A percentile compares a stretch with the other conserved stretches of the same genome.
Conservation (phyloP, 2,329 filamentous ascomycete genomes). For the Aplosporella prunicola region DNA sequence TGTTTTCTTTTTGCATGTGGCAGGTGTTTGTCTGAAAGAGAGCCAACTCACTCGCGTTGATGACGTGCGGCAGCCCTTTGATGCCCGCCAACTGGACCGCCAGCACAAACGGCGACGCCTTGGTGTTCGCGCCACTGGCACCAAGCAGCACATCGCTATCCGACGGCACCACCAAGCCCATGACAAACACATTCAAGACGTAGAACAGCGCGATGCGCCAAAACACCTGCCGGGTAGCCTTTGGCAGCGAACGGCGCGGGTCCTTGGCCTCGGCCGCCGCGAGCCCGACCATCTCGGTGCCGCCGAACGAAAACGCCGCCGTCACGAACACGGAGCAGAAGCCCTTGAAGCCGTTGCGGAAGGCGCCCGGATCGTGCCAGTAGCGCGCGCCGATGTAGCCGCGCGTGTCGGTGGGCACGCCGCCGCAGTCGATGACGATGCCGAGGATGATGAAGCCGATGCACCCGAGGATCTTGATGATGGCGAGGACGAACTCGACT, state of each 20-base stretch:
- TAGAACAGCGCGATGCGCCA: constrained; percentile 41
- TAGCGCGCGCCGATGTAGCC: constrained; percentile 53
- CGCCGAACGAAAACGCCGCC: constrained; percentile 52
- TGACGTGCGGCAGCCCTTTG: constrained; percentile 50
- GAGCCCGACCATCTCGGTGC: constrained; percentile 53
- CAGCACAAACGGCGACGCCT: constrained; percentile 57
- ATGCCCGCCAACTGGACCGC: constrained; percentile 54
- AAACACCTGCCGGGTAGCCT: constrained; percentile 37
- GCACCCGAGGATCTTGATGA: constrained; percentile 50
- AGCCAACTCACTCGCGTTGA: constrained; percentile 42
- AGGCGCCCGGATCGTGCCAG: constrained; percentile 50
- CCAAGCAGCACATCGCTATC: constrained; percentile 27
- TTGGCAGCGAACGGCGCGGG: constrained; percentile 40
- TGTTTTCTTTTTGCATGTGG: not conserved
- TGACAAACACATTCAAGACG: constrained; percentile 33
- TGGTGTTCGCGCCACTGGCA: constrained; percentile 24
- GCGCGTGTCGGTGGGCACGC: constrained; percentile 45
- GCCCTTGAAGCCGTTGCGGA: constrained; percentile 52
- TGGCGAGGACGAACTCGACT: constrained; percentile 50
- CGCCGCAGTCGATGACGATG: constrained; percentile 50
- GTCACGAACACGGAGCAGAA: constrained; percentile 56
- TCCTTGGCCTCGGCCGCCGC: constrained; percentile 53
- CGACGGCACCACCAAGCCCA: constrained; percentile 35
- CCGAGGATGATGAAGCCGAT: constrained; percentile 57
- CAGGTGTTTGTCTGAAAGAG: no score